phyloP scores from a whole-genome alignment of 2,329 filamentous ascomycete genomes.

The Penicillium sp. region DNA sequence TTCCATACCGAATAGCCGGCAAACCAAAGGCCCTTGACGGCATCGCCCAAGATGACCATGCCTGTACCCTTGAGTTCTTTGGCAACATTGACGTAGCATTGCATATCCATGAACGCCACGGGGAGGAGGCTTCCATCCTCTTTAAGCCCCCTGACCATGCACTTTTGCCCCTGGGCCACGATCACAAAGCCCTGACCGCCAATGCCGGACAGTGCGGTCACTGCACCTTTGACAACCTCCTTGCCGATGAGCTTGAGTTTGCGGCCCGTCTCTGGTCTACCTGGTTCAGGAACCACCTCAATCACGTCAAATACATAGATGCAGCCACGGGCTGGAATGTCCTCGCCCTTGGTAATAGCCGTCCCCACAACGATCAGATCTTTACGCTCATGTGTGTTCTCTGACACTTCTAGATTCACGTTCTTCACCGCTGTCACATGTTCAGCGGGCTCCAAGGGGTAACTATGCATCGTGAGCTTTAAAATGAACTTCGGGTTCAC shows the following conservation, averaged over 20 bases:
- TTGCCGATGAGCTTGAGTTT: slow-evolving; percentile 82
- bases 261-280: slow-evolving; percentile 78
- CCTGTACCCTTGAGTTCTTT: slow-evolving; percentile 82
- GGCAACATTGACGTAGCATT: slow-evolving; percentile 83
- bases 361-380: slow-evolving; percentile 84
- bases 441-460: slow-evolving; percentile 72
- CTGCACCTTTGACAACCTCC: slow-evolving; percentile 88
- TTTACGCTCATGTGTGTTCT: slow-evolving; percentile 82
- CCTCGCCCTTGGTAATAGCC: slow-evolving; percentile 82
- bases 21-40: slow-evolving; percentile 93
- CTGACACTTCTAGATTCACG: slow-evolving; percentile 83
- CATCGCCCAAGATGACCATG: slow-evolving; percentile 83
- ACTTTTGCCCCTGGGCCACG: slow-evolving; percentile 92
- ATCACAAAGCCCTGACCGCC: slow-evolving; percentile 86
- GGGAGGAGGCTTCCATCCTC: slow-evolving; percentile 91
- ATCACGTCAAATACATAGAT: slow-evolving; percentile 92
- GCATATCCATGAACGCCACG: slow-evolving; percentile 97
- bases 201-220: slow-evolving; percentile 81
- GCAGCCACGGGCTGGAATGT: slow-evolving; percentile 78
- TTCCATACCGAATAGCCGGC: slow-evolving; percentile 74
- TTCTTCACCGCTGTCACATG: slow-evolving; percentile 78
- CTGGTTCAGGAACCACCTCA: slow-evolving; percentile 85
- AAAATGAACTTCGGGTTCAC: neutral
- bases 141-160: slow-evolving; percentile 92
- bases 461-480: slow-evolving; percentile 30